Evolutionary conservation across 2,329 filamentous ascomycete genomes (phyloP).

Genomic region (Nemania diffusa): DNA sequence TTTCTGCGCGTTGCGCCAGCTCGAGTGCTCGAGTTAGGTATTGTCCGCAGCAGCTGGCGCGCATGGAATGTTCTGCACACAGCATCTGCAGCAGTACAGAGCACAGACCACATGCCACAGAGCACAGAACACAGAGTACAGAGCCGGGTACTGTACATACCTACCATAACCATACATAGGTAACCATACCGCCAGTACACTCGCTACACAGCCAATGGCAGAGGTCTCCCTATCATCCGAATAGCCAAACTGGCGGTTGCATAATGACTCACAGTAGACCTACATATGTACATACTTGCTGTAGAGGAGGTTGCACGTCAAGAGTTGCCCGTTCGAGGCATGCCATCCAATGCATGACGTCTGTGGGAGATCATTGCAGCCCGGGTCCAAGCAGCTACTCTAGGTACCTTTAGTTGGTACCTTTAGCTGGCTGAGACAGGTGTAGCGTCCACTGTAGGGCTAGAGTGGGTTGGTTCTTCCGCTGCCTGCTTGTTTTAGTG

Average conservation of each 20-base stretch:
- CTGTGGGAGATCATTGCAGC: slow-evolving; percentile 25
- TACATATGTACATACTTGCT: slow-evolving; percentile 34
- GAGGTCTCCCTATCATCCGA: slow-evolving; percentile 23
- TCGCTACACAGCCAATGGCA: slow-evolving; percentile 24
- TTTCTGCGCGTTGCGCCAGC: slow-evolving; percentile 38
- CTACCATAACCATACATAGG: slow-evolving; percentile 18
- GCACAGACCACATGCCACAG: too few relatives aligned
- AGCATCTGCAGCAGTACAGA: too few relatives aligned
- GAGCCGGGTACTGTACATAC: neutral
- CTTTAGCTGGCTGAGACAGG: too few relatives aligned
- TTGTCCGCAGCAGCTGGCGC: slow-evolving; percentile 25
- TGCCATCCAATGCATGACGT: slow-evolving; percentile 43
- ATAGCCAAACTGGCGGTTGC: slow-evolving; percentile 19
- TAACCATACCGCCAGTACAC: slow-evolving; percentile 17
- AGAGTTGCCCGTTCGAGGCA: slow-evolving; percentile 35
- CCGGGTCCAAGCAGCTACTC: slow-evolving; percentile 1
- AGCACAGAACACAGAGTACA: too few relatives aligned
- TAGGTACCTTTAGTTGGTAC: too few relatives aligned
- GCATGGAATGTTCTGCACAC: too few relatives aligned
- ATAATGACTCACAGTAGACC: slow-evolving; percentile 46
- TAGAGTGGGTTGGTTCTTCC: slow-evolving; percentile 26
- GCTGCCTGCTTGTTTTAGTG: neutral
- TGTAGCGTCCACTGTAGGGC: slow-evolving; percentile 24
- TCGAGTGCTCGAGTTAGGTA: slow-evolving; percentile 36
- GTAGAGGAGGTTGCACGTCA: slow-evolving; percentile 29